Evolutionary conservation across 257 asterid genomes (phyloP).

Genomic region (Solanum tarijense): DNA sequence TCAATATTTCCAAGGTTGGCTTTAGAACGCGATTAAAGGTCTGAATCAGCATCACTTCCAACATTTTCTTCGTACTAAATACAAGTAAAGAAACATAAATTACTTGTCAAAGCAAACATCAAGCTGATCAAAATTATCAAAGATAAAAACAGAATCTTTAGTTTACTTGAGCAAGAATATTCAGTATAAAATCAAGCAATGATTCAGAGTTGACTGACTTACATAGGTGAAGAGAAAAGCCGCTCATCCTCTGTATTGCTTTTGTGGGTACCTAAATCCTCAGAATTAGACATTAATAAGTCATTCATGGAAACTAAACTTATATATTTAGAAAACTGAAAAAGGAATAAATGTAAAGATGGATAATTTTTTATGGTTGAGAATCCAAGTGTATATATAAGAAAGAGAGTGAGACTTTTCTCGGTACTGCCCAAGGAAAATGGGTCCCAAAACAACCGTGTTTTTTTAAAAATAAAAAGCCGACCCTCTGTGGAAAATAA

Average conservation of each 20-base stretch:
- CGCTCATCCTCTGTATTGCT: neutral
- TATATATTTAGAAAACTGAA: neutral
- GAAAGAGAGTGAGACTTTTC: neutral
- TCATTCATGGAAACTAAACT: neutral
- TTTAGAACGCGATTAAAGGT: neutral
- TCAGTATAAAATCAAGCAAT: neutral
- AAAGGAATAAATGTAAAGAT: neutral
- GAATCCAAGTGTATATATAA: neutral
- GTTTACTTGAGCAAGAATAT: neutral
- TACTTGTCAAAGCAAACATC: no score
- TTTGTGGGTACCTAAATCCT: neutral
- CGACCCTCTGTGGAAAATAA: neutral
- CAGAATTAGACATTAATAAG: neutral
- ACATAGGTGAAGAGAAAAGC: neutral
- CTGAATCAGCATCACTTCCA: neutral
- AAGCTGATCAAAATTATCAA: no score
- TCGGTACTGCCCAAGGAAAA: neutral
- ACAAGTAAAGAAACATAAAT: no score
- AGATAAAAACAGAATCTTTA: neutral
- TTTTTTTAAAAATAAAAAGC: neutral
- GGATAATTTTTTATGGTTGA: neutral
- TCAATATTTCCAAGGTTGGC: neutral
- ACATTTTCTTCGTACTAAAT: neutral
- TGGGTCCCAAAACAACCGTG: neutral
- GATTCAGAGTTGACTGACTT: no score